Base-by-base conservation (phyloP, 306 rosid genomes). In the Cicer cuneatum region DNA sequence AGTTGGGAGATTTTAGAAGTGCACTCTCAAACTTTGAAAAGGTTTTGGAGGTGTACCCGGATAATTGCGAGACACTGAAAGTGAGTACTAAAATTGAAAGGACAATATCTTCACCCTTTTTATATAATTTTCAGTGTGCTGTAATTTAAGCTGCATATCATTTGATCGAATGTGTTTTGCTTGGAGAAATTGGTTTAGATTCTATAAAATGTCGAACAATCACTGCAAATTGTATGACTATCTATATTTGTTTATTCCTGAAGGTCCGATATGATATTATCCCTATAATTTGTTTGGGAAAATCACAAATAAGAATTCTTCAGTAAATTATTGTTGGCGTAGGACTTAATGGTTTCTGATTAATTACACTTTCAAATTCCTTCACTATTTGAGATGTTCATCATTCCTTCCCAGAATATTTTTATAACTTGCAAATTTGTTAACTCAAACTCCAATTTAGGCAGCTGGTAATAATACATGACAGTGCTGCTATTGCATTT, bases 1-100 rank as follows among this genome's bases (percentile, higher is more conserved):
- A 94, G 86, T 83, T 94, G 93, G 96, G 99, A 68, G 99, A 94
- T 83, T 80, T 90, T 71, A 92, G 70, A 85, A 94, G 99, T 84
- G 97, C 99, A 56, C 84, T 87, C 61, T 82, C 93, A 46, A 94
- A 94, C 84, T 90, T 94, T 67, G 97, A 94, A 56, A 94, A 92
- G 89, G 97, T 94, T 79, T 80, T 92, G 89, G 96, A 92, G 83
- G 89, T 89, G 66, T 88, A 87, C 80, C 95, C 95, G 0, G 97
- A 94, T 87, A 92, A 92, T 76, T 87, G 97, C 2, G 99, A 92
- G 85, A 86, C 97, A n/a, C 40, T 95, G 83, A 95, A 92, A 77
- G 99, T 94, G 79, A 83, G 93, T 80, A 67, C 81, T 77, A 80
- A 66, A 68, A 69, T n/a, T 9, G 14, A 52, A 74, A 54, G 73